Conservation (phyloP, 1,284 basidiomycete species). For the Waitea zeae region DNA sequence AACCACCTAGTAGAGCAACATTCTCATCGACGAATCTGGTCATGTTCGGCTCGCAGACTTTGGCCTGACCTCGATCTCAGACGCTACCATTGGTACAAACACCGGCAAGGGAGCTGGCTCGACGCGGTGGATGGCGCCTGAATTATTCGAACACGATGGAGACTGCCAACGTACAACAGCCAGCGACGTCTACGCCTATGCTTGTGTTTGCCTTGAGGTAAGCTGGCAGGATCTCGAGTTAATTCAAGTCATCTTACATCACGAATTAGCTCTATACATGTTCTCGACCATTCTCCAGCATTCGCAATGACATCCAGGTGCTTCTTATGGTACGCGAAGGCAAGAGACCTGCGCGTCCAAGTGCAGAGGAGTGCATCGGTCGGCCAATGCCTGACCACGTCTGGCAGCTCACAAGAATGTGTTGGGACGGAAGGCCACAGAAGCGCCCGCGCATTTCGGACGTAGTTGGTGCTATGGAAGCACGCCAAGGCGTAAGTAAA, state of each 20-base stretch:
- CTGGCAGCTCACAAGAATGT: not conserved
- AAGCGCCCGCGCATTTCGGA: not conserved
- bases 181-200: slow-evolving; percentile 8
- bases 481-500: not conserved
- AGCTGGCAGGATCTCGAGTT: not conserved
- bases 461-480: not conserved
- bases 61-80: slow-evolving; percentile 5
- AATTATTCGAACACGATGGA: slow-evolving; percentile 4
- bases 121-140: slow-evolving; percentile 8
- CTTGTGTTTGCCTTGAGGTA: slow-evolving; percentile 8
- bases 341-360: not conserved
- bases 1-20: slow-evolving; percentile 4
- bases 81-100: not conserved
- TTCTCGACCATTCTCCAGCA: not conserved
- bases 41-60: slow-evolving; percentile 5
- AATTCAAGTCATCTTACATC: too few species aligned
- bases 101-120: slow-evolving; percentile 3
- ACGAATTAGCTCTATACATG: not conserved
- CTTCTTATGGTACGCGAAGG: not conserved
- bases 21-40: slow-evolving; percentile 5
- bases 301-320: not conserved
- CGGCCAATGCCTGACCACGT: not conserved
- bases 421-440: not conserved
- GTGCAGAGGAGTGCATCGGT: not conserved
- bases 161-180: slow-evolving; percentile 2